Base-by-base conservation (phyloP, 768 basidiomycete genomes). In the Phanerochaete carnosa region DNA sequence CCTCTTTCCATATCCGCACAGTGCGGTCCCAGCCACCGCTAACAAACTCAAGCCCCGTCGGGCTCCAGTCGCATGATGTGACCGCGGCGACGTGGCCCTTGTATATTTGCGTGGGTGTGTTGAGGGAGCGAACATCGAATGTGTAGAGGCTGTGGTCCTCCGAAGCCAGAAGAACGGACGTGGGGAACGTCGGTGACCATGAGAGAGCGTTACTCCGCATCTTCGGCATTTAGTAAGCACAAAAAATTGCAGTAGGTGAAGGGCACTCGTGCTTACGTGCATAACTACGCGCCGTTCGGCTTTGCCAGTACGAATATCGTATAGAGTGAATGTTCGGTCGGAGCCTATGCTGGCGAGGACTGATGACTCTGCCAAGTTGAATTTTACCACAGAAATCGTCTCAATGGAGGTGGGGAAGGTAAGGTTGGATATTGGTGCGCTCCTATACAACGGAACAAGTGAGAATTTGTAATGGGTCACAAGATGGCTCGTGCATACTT, bases 101-200 rank as follows among this genome's bases (percentile, higher is more conserved):
- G 82, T 96, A 98, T 28, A 98, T 91, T 62, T 96, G 92, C 1
- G 86, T 92, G 3, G 97, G 94, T 1, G 83, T 79, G 13, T 83
- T 76, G 25, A 99, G 81, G 58, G 90, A 84, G 45, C 97, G 85
- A 53, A 98, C 89, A 69, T 99, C 97, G 73, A 97, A 99, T 0
- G 97, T 98, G 74, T 98, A 98, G 26, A 98, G 81, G 68, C 98
- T 97, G 77, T 98, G 95, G 69, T 98, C 96, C 78, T 98, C 97
- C 0, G 95, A 98, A n/a, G 93, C 97, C 7, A 98, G 83, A 8
- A 99, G 84, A 39, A 98, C 76, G 3, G 88, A 80, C 0, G 95
- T 98, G 2, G 97, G 97, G 70, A 95, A 89, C 0, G 94, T 96
- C 0, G 97, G 97, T 29, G 94, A 98, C 95, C 95, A 99, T 15